These are phyloP conservation scores for Pilasporangium apinafurcum DNA, from an alignment of 352 stramenopile species.

Conservation along the genomic window DNA sequence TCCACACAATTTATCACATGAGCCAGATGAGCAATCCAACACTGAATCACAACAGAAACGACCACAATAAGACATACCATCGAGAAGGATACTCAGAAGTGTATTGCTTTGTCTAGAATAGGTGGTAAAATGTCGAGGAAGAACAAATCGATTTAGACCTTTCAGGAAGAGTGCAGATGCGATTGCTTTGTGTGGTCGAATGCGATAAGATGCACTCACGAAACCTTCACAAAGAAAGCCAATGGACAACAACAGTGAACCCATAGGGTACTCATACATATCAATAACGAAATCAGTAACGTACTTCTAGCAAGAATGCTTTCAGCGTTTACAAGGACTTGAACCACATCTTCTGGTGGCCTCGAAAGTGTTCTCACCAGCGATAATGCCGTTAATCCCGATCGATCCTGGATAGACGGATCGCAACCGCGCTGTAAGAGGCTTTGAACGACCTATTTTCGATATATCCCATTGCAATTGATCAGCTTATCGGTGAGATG, in stretches of 20 bases:
- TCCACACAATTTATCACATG: background rate
- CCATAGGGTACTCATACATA: too few relatives aligned
- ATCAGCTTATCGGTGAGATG: too few relatives aligned
- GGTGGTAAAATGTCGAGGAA: slow-evolving; percentile 8
- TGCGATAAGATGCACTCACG: too few relatives aligned
- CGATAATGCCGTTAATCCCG: slow-evolving; percentile 59
- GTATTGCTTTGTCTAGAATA: slow-evolving; percentile 22
- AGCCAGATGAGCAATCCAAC: background rate
- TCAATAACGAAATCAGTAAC: background rate
- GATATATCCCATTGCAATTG: too few relatives aligned
- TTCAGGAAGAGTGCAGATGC: slow-evolving; percentile 36
- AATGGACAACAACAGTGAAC: too few relatives aligned
- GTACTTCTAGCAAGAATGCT: slow-evolving; percentile 5
- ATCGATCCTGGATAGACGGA: slow-evolving; percentile 36
- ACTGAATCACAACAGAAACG: too few relatives aligned
- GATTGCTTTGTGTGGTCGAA: slow-evolving; percentile 28
- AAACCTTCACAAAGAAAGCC: too few relatives aligned
- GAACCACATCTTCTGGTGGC: slow-evolving; percentile 56
- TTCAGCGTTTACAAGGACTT: slow-evolving; percentile 47
- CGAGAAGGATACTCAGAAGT: slow-evolving; percentile 24
- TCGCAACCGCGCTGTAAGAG: slow-evolving; percentile 50
- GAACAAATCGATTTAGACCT: slow-evolving; percentile 16
- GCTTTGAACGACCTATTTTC: slow-evolving; percentile 27
- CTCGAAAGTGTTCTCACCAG: slow-evolving; percentile 59
- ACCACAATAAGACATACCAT: slow-evolving; percentile 14